A percentile compares a stretch with the other conserved stretches of the same genome.
Conservation (phyloP, 1,284 basidiomycete genomes). For the Pseudozyma pruni region DNA sequence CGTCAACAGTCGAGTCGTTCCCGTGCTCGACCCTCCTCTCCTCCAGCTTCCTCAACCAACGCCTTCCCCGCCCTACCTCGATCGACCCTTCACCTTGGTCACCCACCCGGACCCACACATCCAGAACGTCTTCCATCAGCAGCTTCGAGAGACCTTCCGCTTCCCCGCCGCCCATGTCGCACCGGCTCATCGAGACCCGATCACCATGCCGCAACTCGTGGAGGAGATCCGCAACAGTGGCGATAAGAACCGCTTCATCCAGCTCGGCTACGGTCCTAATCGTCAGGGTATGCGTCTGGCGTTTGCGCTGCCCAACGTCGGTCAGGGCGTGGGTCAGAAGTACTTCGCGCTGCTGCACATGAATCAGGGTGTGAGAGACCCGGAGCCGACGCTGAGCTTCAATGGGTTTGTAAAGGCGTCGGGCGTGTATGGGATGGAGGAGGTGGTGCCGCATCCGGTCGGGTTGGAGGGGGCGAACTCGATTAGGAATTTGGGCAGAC, state of each 20-base stretch:
- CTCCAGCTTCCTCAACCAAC: too few species aligned
- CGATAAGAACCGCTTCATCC: background rate
- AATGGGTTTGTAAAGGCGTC: background rate
- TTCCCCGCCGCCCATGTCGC: background rate
- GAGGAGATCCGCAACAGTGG: background rate
- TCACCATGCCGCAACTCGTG: background rate
- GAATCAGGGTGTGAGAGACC: background rate
- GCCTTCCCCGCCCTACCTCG: too few species aligned
- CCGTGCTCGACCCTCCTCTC: too few species aligned
- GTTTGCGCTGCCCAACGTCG: background rate
- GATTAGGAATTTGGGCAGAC: background rate
- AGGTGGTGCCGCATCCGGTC: background rate
- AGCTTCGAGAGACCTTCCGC: background rate
- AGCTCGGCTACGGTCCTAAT: background rate
- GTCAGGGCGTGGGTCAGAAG: background rate
- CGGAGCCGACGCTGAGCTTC: background rate
- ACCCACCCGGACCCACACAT: too few species aligned
- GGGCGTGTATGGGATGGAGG: background rate
- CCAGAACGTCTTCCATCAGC: background rate
- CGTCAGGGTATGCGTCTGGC: background rate
- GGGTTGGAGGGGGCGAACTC: background rate
- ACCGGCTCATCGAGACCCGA: background rate
- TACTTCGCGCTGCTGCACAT: constrained; percentile 1
- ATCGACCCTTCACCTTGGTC: too few species aligned
- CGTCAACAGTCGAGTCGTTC: too few species aligned